Conservation (phyloP, 345 rosid species). For the Acer yangbiense region DNA sequence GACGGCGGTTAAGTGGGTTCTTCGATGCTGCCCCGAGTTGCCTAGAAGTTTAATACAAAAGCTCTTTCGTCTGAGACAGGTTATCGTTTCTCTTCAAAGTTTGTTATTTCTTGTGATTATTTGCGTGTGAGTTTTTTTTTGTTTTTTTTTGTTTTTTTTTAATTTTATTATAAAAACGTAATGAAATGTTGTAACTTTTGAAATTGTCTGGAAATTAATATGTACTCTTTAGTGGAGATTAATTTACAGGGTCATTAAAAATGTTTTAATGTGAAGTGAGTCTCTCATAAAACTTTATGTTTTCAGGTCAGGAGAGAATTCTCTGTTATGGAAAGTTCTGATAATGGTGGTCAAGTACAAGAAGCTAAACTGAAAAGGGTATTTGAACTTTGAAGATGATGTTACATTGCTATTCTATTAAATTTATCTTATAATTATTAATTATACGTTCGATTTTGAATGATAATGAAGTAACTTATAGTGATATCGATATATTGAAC, state of each 20-base stretch:
- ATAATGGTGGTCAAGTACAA: conserved; percentile 34
- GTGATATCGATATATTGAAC: not conserved
- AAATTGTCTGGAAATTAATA: not conserved
- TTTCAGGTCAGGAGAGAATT: conserved; percentile 71
- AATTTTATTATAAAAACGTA: not conserved
- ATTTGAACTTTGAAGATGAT: conserved; percentile 21
- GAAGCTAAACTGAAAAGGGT: conserved; percentile 64
- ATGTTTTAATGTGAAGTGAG: not conserved
- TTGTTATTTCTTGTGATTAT: not conserved
- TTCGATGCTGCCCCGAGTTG: conserved; percentile 78
- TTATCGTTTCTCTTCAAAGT: conserved; percentile 20
- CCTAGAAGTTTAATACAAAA: conserved; percentile 86
- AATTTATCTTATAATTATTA: conserved; percentile 3
- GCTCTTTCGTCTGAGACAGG: conserved; percentile 91
- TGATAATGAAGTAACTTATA: not conserved
- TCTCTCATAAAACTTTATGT: conserved; percentile 3
- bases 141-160: not conserved
- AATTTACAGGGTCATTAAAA: too few species aligned
- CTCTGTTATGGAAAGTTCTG: conserved; percentile 20
- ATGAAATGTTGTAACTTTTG: not conserved
- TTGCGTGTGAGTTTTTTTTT: not conserved
- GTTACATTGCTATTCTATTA: conserved; percentile 5
- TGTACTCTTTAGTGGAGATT: not conserved
- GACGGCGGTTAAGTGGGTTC: conserved; percentile 84
- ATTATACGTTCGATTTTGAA: not conserved